Evolutionary conservation across 306 rosid species (phyloP).

Genomic region (Rosa chinensis): DNA sequence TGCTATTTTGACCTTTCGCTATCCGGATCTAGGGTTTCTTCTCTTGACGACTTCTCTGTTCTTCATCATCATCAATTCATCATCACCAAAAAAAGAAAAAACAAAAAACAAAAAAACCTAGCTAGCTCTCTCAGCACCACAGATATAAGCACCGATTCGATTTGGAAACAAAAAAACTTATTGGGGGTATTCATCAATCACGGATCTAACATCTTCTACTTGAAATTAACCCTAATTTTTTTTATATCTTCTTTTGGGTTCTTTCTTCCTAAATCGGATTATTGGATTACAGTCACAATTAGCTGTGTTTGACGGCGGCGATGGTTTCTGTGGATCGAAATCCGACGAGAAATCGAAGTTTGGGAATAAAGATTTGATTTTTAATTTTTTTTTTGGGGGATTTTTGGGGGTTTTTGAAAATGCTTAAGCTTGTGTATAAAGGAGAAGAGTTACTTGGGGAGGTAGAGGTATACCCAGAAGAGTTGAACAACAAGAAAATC

Average conservation of each 20-base stretch:
- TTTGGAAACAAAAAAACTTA: background rate
- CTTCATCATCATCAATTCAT: slow-evolving; percentile 31
- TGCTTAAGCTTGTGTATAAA: slow-evolving; percentile 80
- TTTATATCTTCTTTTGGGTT: slow-evolving; percentile 5
- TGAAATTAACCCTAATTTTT: slow-evolving; percentile 39
- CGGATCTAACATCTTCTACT: slow-evolving; percentile 60
- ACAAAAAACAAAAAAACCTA: slow-evolving; percentile 52
- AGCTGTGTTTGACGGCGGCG: slow-evolving; percentile 45
- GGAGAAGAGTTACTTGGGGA: slow-evolving; percentile 92
- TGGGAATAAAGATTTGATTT: slow-evolving; percentile 7
- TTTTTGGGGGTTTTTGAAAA: slow-evolving; percentile 37
- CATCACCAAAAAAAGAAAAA: slow-evolving; percentile 29
- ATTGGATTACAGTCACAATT: slow-evolving; percentile 47
- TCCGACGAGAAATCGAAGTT: slow-evolving; percentile 39
- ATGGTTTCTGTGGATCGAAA: slow-evolving; percentile 33
- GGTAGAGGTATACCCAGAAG: slow-evolving; percentile 77
- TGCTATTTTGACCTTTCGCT: slow-evolving; percentile 76
- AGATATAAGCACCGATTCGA: slow-evolving; percentile 14
- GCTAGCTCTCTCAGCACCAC: slow-evolving; percentile 21
- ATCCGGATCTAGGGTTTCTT: slow-evolving; percentile 99
- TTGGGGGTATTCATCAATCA: slow-evolving; percentile 42
- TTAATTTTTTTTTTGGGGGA: slow-evolving; percentile 12
- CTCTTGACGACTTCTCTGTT: slow-evolving; percentile 42
- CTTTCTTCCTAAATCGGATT: slow-evolving; percentile 45
- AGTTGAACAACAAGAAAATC: slow-evolving; percentile 36